Percentiles rank a stretch among this genome's conserved stretches.
These are phyloP conservation scores for Blastobotrys buckinghamii DNA, from an alignment of 1,139 yeast genomes.

Conservation along the genomic window DNA sequence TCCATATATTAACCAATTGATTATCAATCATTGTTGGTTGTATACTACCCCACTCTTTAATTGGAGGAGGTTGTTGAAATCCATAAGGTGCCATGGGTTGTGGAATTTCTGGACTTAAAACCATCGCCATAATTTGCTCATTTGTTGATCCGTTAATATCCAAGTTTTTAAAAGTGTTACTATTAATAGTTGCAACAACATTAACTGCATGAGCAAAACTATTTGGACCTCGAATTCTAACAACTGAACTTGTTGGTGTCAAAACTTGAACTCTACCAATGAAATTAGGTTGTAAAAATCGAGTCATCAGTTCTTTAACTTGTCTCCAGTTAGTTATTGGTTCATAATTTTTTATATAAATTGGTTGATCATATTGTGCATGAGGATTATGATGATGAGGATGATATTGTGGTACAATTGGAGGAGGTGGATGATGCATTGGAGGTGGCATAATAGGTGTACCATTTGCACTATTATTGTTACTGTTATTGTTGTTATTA, in stretches of 20 bases:
- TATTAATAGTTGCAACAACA: constrained; percentile 10
- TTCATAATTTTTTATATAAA: constrained; percentile 10
- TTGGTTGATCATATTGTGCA: constrained; percentile 9
- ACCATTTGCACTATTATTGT: neutral
- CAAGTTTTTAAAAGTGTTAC: constrained; percentile 1
- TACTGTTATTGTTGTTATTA: neutral
- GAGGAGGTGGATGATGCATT: neutral
- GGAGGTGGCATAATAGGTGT: constrained; percentile 1
- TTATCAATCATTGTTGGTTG: constrained; percentile 3
- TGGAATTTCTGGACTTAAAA: constrained; percentile 3
- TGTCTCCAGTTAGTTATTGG: constrained; percentile 12
- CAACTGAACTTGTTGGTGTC: constrained; percentile 10
- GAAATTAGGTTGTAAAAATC: constrained; percentile 5
- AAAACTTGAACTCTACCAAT: constrained; percentile 12
- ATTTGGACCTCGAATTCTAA: constrained; percentile 11
- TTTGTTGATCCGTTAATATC: neutral
- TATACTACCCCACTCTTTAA: constrained; percentile 3
- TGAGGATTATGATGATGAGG: neutral
- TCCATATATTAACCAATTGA: constrained; percentile 4
- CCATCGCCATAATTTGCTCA: neutral
- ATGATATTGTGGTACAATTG: constrained; percentile 1
- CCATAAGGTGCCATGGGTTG: neutral
- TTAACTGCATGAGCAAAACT: constrained; percentile 5
- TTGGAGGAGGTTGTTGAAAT: neutral
- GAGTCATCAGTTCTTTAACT: constrained; percentile 10